Evolutionary conservation across 2,329 filamentous ascomycete species (phyloP).

Genomic region (Raffaelea ambrosiae): DNA sequence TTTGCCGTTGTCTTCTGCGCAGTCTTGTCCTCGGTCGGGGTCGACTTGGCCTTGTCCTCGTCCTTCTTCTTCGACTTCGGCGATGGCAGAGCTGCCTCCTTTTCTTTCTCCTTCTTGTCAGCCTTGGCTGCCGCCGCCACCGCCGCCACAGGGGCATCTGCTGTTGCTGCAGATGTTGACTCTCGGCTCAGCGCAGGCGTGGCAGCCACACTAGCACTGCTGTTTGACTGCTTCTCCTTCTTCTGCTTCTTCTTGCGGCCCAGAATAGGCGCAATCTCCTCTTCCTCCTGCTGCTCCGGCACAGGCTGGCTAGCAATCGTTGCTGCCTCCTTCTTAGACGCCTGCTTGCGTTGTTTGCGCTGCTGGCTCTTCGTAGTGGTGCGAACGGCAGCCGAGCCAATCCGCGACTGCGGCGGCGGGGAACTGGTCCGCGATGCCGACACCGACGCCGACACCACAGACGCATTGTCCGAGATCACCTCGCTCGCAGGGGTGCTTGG

Average conservation of each 20-base stretch:
- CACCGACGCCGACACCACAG: slow-evolving; percentile 62
- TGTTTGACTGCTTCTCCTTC: slow-evolving; percentile 50
- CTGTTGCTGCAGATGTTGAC: slow-evolving; percentile 6
- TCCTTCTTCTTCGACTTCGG: slow-evolving; percentile 5
- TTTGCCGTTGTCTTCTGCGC: background rate
- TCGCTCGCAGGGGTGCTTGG: slow-evolving; percentile 71
- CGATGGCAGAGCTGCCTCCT: slow-evolving; percentile 5
- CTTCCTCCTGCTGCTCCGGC: slow-evolving; percentile 35
- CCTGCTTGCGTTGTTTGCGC: slow-evolving; percentile 66
- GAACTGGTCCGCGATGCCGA: slow-evolving; percentile 62
- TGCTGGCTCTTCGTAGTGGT: slow-evolving; percentile 69
- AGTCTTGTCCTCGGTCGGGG: background rate
- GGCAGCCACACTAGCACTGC: slow-evolving; percentile 12
- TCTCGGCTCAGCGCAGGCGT: slow-evolving; percentile 16
- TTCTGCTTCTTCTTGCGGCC: slow-evolving; percentile 81
- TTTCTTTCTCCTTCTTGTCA: slow-evolving; percentile 2
- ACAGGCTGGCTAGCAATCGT: slow-evolving; percentile 37
- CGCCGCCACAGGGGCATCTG: slow-evolving; percentile 4
- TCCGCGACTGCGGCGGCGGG: slow-evolving; percentile 50
- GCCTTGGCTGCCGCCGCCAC: background rate
- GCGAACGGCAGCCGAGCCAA: slow-evolving; percentile 61
- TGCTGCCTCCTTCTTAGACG: slow-evolving; percentile 53
- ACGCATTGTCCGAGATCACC: slow-evolving; percentile 67
- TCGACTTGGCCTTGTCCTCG: background rate
- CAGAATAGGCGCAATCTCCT: slow-evolving; percentile 61